These are phyloP conservation scores for Graphilbum fragrans DNA, from an alignment of 2,329 filamentous ascomycete species.

Conservation along the genomic window DNA sequence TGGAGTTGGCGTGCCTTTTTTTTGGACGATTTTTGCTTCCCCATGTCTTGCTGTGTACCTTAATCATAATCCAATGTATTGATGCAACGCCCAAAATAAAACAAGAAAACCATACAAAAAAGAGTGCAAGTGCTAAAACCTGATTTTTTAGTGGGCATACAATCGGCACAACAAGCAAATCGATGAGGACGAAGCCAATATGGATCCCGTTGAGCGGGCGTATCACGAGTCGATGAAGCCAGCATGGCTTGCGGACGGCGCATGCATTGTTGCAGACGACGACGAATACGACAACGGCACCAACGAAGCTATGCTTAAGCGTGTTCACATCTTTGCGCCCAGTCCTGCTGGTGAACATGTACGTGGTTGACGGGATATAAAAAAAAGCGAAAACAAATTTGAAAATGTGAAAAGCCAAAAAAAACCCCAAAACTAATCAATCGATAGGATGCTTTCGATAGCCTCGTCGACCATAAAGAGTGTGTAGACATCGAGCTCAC, in stretches of 20 bases:
- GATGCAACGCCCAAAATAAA: neutral
- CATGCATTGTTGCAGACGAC: conserved; percentile 27
- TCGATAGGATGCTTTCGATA: conserved; percentile 21
- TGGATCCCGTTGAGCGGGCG: conserved; percentile 50
- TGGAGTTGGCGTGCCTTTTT: no score
- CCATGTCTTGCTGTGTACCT: conserved; percentile 16
- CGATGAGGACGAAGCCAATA: conserved; percentile 44
- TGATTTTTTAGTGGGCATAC: conserved; percentile 66
- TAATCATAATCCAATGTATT: conserved; percentile 11
- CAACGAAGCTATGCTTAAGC: conserved; percentile 12
- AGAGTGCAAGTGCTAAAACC: conserved; percentile 31
- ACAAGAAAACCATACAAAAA: conserved; percentile 1
- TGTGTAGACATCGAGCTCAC: conserved; percentile 39
- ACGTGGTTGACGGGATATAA: neutral
- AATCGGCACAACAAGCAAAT: conserved; percentile 63
- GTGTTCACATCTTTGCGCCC: conserved; percentile 5
- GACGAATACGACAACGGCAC: conserved; percentile 1
- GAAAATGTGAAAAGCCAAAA: neutral
- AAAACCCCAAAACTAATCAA: conserved; percentile 7
- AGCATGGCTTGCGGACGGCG: conserved; percentile 65
- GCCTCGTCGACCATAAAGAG: conserved; percentile 32
- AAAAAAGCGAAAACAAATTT: neutral
- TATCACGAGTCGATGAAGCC: conserved; percentile 69
- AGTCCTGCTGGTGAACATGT: conserved; percentile 1
- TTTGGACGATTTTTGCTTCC: conserved; percentile 9